These are phyloP conservation scores for Curvularia sp. DNA, from an alignment of 2,329 filamentous ascomycete genomes.

Conservation along the genomic window DNA sequence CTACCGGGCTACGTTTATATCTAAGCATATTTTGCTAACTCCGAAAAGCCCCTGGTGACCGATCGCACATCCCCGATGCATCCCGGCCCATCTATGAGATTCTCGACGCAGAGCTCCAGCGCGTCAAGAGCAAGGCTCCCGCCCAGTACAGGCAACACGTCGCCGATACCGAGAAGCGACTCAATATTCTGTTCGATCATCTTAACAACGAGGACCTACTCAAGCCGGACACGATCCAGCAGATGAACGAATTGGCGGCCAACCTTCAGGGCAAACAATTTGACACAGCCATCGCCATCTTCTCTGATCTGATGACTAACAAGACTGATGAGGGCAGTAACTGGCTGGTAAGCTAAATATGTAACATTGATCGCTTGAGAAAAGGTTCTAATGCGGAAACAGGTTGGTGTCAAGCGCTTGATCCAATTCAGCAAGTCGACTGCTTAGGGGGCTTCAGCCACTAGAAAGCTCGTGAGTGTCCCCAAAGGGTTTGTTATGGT, in stretches of 20 bases:
- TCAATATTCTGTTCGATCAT: constrained; percentile 94
- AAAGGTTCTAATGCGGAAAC: constrained; percentile 8
- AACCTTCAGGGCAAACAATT: constrained; percentile 53
- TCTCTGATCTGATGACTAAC: constrained; percentile 56
- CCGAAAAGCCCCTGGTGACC: constrained; percentile 71
- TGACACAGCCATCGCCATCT: constrained; percentile 54
- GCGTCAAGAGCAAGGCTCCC: constrained; percentile 84
- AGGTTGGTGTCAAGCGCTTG: constrained; percentile 50
- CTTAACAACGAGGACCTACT: constrained; percentile 94
- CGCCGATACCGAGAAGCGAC: constrained; percentile 89
- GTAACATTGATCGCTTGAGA: constrained; percentile 5
- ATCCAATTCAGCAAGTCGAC: constrained; percentile 50
- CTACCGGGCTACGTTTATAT: background rate
- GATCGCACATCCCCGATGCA: constrained; percentile 81
- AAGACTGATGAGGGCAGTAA: constrained; percentile 59
- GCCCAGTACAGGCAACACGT: constrained; percentile 87
- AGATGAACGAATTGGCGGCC: constrained; percentile 64
- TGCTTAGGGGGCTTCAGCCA: constrained; percentile 6
- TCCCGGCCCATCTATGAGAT: constrained; percentile 83
- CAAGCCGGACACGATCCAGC: constrained; percentile 76
- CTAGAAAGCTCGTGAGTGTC: background rate
- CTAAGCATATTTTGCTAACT: constrained; percentile 28
- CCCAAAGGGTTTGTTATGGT: background rate
- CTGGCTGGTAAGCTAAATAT: constrained; percentile 57
- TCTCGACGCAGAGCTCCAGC: constrained; percentile 82